Base-by-base conservation (phyloP, 192 early-diverging fungal species). In the Gaertneriomyces semiglobifer region DNA sequence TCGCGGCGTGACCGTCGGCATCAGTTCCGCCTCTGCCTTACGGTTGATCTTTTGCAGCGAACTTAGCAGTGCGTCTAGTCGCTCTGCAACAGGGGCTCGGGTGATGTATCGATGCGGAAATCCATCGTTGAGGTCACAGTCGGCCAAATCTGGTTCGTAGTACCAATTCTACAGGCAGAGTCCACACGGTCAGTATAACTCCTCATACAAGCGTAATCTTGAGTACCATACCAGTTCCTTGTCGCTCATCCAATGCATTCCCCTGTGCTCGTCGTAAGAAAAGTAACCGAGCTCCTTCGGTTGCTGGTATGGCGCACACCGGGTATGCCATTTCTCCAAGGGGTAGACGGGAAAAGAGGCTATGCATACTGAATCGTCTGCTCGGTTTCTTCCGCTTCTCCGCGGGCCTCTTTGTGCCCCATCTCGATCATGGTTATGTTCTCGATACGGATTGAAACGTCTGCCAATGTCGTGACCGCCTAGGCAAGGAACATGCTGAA, bases 51-150 rank as follows among this genome's bases (percentile, higher is more conserved):
- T 20, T 39, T 19, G 71, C 53, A 72, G 80, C 63, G 9, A 76
- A 66, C 84, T 74, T 53, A 95, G 74, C 33, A 98, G 69, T 0
- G 90, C 84, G 68, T 98, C 91, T 53, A 98, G 79, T 57, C 91
- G 89, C 58, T 95, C 96, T 55, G 80, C 76, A 4, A 63, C 65
- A 5, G 63, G 45, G 62, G 88, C 86, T 8, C 93, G 84, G 47
- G 74, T 55, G 10, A 91, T 83, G 63, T 87, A 92, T 7, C 80
- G 67, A 8, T 91, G 84, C 4, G 75, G 79, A 66, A 86, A 88
- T 0, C 92, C 91, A 45, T 73, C 72, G 8, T 83, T 83, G 6
- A 93, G 76, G 44, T 55, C 44, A 9, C 66, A 50, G 16, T 45
- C 7, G n/a, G 55, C 20, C 14, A 69, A 5, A 40, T 69, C 59